Conservation (phyloP, 2,329 filamentous ascomycete genomes). For the Teratosphaeria viscida region DNA sequence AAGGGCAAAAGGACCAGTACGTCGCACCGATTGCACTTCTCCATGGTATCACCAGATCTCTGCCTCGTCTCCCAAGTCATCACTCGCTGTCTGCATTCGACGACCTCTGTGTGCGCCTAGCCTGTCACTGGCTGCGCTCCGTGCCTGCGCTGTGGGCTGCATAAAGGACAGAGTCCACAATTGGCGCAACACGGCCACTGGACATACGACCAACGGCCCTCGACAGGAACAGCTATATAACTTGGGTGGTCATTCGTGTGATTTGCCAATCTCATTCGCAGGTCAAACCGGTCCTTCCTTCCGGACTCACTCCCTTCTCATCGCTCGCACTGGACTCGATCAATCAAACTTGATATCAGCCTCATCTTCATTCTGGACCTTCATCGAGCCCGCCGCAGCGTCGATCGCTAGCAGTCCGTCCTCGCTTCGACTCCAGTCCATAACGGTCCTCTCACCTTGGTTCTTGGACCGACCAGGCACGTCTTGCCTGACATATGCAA, state of each 20-base stretch:
- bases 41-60: slow-evolving; percentile 26
- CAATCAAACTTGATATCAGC: neutral
- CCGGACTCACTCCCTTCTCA: neutral
- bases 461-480: neutral
- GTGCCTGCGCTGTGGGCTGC: slow-evolving; percentile 11
- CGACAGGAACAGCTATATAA: slow-evolving; percentile 1
- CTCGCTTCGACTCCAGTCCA: neutral
- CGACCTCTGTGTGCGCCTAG: slow-evolving; percentile 20
- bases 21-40: slow-evolving; percentile 21
- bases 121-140: slow-evolving; percentile 23
- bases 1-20: slow-evolving; percentile 17
- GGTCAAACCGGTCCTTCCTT: neutral
- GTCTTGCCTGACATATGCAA: neutral
- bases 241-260: neutral
- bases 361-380: neutral
- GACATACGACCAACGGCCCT: slow-evolving; percentile 1
- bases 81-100: slow-evolving; percentile 19
- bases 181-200: slow-evolving; percentile 4
- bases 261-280: neutral
- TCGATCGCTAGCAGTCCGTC: neutral
- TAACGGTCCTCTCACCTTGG: neutral
- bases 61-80: slow-evolving; percentile 25
- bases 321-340: neutral
- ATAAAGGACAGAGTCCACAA: slow-evolving; percentile 14
- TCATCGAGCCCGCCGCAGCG: neutral